These are phyloP conservation scores for Raphanus sativus DNA, from an alignment of 345 rosid genomes.

Conservation along the genomic window DNA sequence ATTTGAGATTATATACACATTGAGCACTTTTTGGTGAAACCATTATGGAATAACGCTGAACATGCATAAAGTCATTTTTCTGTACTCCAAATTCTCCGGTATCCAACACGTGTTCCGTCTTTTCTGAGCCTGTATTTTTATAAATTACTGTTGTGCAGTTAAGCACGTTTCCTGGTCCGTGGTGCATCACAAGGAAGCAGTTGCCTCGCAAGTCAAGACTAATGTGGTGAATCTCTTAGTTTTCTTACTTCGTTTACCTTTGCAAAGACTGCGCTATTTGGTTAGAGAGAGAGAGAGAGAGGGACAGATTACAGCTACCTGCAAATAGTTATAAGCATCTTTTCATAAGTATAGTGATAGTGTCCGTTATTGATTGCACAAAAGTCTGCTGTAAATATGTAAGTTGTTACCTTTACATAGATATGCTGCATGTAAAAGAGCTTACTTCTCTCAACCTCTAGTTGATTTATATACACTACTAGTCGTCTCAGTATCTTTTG, in stretches of 20 bases:
- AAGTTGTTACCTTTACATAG: background rate
- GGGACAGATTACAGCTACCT: background rate
- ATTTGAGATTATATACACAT: background rate
- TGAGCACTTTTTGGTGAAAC: background rate
- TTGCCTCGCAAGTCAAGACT: slow-evolving; percentile 62
- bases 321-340: background rate
- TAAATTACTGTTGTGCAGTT: slow-evolving; percentile 46
- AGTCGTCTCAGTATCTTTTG: background rate
- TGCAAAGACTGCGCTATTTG: background rate
- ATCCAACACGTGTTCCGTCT: background rate
- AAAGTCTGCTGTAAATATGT: background rate
- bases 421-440: no score
- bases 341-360: background rate
- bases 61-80: background rate
- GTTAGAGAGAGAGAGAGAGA: background rate
- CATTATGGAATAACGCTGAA: background rate
- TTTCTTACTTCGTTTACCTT: background rate
- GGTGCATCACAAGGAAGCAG: slow-evolving; percentile 80
- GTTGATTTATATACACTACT: background rate
- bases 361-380: no score
- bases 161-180: slow-evolving; percentile 73
- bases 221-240: slow-evolving; percentile 50
- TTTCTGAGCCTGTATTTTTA: background rate
- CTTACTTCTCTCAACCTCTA: background rate
- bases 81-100: background rate